phyloP scores from a whole-genome alignment of 2,329 filamentous ascomycete species.

The Cadophora luteo-olivacea region DNA sequence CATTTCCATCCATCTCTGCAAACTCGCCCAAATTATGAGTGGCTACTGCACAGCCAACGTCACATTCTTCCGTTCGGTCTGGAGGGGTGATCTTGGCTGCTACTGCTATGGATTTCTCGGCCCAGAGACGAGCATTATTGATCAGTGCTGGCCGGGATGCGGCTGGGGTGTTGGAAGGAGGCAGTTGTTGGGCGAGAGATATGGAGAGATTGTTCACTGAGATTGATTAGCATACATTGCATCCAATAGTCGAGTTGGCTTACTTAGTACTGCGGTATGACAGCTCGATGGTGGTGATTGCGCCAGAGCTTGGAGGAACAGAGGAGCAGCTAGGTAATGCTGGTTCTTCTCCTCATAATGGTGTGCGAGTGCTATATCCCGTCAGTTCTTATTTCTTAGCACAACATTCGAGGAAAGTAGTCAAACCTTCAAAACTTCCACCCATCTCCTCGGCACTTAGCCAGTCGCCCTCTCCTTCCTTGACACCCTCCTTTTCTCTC shows the following conservation, averaged over 20 bases:
- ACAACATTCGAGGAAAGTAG: neutral
- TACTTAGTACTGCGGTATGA: conserved; percentile 81
- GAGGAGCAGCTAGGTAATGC: conserved; percentile 81
- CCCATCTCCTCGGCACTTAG: conserved; percentile 74
- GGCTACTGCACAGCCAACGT: conserved; percentile 81
- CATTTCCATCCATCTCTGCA: conserved; percentile 74
- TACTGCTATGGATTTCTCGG: conserved; percentile 74
- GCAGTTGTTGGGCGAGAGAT: conserved; percentile 64
- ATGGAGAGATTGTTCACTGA: conserved; percentile 81
- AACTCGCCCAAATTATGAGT: conserved; percentile 89
- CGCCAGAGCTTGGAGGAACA: conserved; percentile 84
- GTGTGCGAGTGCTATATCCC: conserved; percentile 67
- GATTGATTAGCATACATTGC: conserved; percentile 23
- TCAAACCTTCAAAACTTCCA: conserved; percentile 70
- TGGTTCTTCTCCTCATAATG: conserved; percentile 77
- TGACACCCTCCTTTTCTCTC: conserved; percentile 65
- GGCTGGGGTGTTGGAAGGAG: conserved; percentile 45
- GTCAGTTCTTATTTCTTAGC: conserved; percentile 37
- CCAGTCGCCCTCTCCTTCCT: conserved; percentile 74
- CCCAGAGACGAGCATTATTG: conserved; percentile 78
- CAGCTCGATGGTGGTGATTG: conserved; percentile 70
- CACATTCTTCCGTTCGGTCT: conserved; percentile 77
- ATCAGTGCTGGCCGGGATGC: conserved; percentile 67
- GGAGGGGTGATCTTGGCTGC: conserved; percentile 70
- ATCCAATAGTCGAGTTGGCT: conserved; percentile 15